Percentiles rank a stretch among this genome's conserved stretches.
Evolutionary conservation across 2,329 filamentous ascomycete genomes (phyloP).

Genomic region (Alternaria ethzedia): DNA sequence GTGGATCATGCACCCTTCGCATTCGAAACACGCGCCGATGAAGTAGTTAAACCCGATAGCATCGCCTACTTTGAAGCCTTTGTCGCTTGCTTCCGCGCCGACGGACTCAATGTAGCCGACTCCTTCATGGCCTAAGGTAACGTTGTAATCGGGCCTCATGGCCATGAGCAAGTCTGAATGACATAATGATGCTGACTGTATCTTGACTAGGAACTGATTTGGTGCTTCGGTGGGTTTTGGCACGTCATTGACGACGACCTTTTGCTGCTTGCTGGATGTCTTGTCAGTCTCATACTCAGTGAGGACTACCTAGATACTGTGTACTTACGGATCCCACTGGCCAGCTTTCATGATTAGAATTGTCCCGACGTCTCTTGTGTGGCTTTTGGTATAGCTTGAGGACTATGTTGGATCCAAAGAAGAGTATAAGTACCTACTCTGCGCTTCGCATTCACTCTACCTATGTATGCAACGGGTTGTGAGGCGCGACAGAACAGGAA

Average conservation of each 20-base stretch:
- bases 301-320: not conserved
- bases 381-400: not conserved
- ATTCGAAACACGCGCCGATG: conserved; percentile 55
- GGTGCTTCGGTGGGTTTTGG: conserved; percentile 28
- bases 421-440: not conserved
- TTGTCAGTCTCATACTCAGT: not conserved
- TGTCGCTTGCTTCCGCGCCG: conserved; percentile 38
- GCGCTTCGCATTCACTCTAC: not conserved
- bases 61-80: conserved; percentile 54
- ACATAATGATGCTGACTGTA: conserved; percentile 40
- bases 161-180: conserved; percentile 38
- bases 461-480: not conserved
- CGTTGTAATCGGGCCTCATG: conserved; percentile 33
- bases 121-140: conserved; percentile 56
- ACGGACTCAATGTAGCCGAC: conserved; percentile 53
- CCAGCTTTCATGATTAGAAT: conserved; percentile 7
- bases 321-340: conserved; percentile 11
- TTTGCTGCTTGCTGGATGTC: conserved; percentile 26
- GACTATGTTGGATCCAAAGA: not conserved
- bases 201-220: conserved; percentile 40
- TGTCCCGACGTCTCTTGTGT: not conserved
- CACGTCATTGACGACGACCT: conserved; percentile 40
- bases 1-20: conserved; percentile 55
- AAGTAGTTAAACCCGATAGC: conserved; percentile 57
- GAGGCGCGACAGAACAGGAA: not conserved